Evolutionary conservation across 441 rosid species (phyloP).

Genomic region (Pelargonium myrrhifolium): DNA sequence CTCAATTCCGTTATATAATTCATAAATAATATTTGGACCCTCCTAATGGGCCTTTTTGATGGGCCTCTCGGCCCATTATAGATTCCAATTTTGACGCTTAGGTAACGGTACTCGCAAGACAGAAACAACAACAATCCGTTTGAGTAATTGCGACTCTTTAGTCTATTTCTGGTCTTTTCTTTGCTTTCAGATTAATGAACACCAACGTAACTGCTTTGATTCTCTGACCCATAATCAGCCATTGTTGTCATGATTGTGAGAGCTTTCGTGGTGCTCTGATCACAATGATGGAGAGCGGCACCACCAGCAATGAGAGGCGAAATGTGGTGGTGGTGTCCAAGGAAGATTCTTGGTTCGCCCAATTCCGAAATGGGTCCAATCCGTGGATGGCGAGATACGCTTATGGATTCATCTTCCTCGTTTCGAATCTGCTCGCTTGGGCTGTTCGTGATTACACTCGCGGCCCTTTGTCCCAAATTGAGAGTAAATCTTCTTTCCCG

Average conservation of each 20-base stretch:
- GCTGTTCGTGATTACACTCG: conserved; percentile 74
- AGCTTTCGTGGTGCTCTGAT: conserved; percentile 19
- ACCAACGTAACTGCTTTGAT: background rate
- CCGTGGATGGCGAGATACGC: conserved; percentile 97
- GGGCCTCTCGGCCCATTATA: background rate
- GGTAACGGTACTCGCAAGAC: background rate
- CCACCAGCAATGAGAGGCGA: conserved; percentile 30
- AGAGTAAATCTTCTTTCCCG: conserved; percentile 41
- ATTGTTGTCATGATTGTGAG: background rate
- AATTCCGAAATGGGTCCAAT: conserved; percentile 68
- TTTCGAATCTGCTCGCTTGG: conserved; percentile 83
- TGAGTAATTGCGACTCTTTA: background rate
- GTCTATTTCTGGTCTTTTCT: background rate
- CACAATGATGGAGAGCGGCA: conserved; percentile 45
- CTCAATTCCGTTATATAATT: too few relatives aligned
- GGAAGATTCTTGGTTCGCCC: conserved; percentile 65
- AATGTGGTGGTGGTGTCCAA: conserved; percentile 19
- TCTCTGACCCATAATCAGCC: background rate
- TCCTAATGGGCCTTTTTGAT: too few relatives aligned
- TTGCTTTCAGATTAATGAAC: background rate
- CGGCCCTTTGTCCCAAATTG: conserved; percentile 47
- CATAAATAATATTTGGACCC: too few relatives aligned
- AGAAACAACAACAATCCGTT: background rate
- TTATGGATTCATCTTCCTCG: conserved; percentile 70
- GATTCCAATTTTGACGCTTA: conserved; percentile 8